Evolutionary conservation across 371 early-diverging fungal species (phyloP), one percentile per base, ranked within the genome.

Genomic region (Saksenaea oblongispora): DNA sequence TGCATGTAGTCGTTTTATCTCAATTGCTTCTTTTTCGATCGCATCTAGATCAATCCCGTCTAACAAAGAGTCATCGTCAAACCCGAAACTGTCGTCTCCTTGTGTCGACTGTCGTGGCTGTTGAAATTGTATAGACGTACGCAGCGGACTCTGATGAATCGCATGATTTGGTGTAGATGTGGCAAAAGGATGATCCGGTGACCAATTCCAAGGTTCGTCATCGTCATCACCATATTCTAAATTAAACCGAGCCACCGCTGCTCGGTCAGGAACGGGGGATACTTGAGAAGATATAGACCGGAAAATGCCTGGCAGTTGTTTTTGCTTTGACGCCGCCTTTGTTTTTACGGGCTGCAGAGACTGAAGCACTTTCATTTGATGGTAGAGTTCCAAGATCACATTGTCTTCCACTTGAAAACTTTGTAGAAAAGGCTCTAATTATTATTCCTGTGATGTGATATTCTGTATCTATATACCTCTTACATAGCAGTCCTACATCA

Each of bases 101-200:
- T 22, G 51, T 22, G 51, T 18, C 2, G 18, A 22, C 2, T 39
- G 39, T 22, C 1, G 17, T 0, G 17, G 51, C 26, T 17, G 24
- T 22, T 47, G 51, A 47, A 4, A 22, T 47, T 22, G 51, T 2
- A 47, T 22, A 18, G 51, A 47, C 22, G 51, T 47, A 1, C 51
- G 27, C 51, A 47, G 22, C 22, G 51, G 51, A 22, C 51, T 47
- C 24, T 47, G 51, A 47, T 22, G 18, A 18, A 26, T 22, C 3
- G 51, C 27, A 17, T 47, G 51, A 22, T 18, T 47, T 22, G 70
- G 70, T n/a, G 70, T 65, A 11, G 70, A 69, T 27, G 70, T 56
- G 13, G 70, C 70, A 37, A 69, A 42, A 8, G 65, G 56, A 54
- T 58, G 65, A 31, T 69, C 65, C 1, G 70, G 70, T 4, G 70